Conservation (phyloP, 2,329 filamentous ascomycete genomes). For the Rutstroemia sp. region DNA sequence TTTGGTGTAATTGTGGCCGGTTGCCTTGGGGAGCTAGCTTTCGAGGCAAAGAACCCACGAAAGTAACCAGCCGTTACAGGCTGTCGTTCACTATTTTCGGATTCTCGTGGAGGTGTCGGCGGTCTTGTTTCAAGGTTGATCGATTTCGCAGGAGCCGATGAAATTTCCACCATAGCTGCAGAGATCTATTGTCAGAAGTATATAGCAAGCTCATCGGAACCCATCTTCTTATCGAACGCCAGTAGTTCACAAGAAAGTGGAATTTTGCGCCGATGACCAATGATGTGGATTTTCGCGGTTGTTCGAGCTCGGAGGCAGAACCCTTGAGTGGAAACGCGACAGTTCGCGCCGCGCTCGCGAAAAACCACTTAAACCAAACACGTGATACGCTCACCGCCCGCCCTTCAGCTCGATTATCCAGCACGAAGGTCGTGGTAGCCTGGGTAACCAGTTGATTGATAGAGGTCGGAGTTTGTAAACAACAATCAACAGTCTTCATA, state of each 20-base stretch:
- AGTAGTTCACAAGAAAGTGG: background rate
- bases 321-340: conserved; percentile 2
- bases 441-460: background rate
- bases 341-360: background rate
- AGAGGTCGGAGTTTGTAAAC: background rate
- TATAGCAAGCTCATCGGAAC: conserved; percentile 1
- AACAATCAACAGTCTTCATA: background rate
- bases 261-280: background rate
- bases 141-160: conserved; percentile 29
- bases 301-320: background rate
- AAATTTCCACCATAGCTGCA: conserved; percentile 28
- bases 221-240: conserved; percentile 1
- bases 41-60: conserved; percentile 16
- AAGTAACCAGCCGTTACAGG: conserved; percentile 19
- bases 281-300: conserved; percentile 1
- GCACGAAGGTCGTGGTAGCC: background rate
- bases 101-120: conserved; percentile 55
- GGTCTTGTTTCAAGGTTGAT: conserved; percentile 51
- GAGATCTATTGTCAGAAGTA: conserved; percentile 9
- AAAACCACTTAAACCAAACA: conserved; percentile 5
- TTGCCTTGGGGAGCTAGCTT: conserved; percentile 10
- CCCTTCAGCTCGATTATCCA: background rate
- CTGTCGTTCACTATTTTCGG: conserved; percentile 29
- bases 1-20: conserved; percentile 18
- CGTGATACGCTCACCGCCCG: conserved; percentile 1